A percentile compares a stretch with the other conserved stretches of the same genome.
These are phyloP conservation scores for Coelastrella sp. DNA, from an alignment of 139 green algal species.

Conservation along the genomic window DNA sequence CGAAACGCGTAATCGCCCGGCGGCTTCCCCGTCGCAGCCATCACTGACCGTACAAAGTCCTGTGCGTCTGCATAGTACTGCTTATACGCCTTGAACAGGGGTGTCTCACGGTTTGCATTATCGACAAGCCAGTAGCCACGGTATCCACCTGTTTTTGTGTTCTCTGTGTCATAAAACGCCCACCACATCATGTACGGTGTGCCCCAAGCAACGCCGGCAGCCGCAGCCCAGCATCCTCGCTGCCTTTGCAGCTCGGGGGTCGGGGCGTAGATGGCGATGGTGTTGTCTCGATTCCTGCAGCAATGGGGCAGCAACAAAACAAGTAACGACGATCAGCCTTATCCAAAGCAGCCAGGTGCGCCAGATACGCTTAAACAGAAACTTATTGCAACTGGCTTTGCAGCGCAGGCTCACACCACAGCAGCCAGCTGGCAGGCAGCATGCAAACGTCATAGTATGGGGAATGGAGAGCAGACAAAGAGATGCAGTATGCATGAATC, in stretches of 20 bases:
- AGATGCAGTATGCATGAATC: too few relatives aligned
- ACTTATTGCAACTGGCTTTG: background rate
- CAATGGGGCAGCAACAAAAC: background rate
- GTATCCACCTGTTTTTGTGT: slow-evolving; percentile 14
- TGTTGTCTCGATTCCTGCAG: slow-evolving; percentile 19
- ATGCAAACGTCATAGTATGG: too few relatives aligned
- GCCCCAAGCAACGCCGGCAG: slow-evolving; percentile 27
- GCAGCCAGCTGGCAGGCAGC: too few relatives aligned
- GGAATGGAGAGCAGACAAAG: too few relatives aligned
- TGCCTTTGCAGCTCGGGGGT: slow-evolving; percentile 37
- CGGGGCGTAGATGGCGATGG: slow-evolving; percentile 14
- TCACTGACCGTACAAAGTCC: slow-evolving; percentile 21
- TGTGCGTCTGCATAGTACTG: slow-evolving; percentile 33
- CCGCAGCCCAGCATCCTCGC: slow-evolving; percentile 32
- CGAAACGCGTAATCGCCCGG: slow-evolving; percentile 16
- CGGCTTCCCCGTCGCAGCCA: slow-evolving; percentile 34
- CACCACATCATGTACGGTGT: slow-evolving; percentile 44
- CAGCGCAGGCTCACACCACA: too few relatives aligned
- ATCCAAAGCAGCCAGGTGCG: background rate
- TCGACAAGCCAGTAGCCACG: slow-evolving; percentile 44
- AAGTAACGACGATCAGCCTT: too few relatives aligned
- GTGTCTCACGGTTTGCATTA: slow-evolving; percentile 31
- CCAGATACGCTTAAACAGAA: background rate
- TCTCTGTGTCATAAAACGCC: slow-evolving; percentile 37
- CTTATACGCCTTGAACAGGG: slow-evolving; percentile 21